A percentile compares a stretch with the other conserved stretches of the same genome.
Conservation (phyloP, 441 rosid genomes). For the Melastoma candidum region DNA sequence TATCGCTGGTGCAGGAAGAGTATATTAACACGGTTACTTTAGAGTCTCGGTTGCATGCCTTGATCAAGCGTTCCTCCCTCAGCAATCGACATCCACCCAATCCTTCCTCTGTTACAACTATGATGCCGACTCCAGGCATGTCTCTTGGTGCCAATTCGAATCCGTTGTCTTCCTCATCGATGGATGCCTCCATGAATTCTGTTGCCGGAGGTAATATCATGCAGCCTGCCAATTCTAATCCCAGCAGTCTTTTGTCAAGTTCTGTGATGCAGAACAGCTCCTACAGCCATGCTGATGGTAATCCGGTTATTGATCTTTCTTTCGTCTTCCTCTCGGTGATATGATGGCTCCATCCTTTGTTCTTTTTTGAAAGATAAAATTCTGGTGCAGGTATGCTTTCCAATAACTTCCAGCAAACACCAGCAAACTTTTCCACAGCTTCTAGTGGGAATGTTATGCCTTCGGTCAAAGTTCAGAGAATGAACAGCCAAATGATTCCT, state of each 20-base stretch:
- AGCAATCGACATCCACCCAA: conserved; percentile 52
- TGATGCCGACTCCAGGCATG: conserved; percentile 99
- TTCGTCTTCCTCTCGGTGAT: background rate
- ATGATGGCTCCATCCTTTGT: conserved; percentile 4
- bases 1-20: conserved; percentile 51
- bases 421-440: conserved; percentile 57
- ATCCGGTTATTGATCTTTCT: conserved; percentile 3
- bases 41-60: conserved; percentile 51
- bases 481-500: conserved; percentile 93
- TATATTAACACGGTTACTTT: conserved; percentile 60
- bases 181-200: conserved; percentile 51
- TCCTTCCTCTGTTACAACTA: conserved; percentile 59
- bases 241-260: conserved; percentile 44
- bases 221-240: conserved; percentile 38
- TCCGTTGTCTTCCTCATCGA: conserved; percentile 52
- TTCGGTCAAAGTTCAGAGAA: conserved; percentile 55
- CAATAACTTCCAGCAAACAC: conserved; percentile 79
- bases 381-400: conserved; percentile 50
- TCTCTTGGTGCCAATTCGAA: conserved; percentile 58
- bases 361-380: background rate
- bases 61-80: conserved; percentile 39
- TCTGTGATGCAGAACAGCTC: conserved; percentile 45
- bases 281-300: conserved; percentile 40
- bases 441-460: conserved; percentile 68
- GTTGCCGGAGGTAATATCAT: conserved; percentile 43